These are phyloP conservation scores for Proliferodiscus dingleyae DNA, from an alignment of 2,329 filamentous ascomycete species.

Conservation along the genomic window DNA sequence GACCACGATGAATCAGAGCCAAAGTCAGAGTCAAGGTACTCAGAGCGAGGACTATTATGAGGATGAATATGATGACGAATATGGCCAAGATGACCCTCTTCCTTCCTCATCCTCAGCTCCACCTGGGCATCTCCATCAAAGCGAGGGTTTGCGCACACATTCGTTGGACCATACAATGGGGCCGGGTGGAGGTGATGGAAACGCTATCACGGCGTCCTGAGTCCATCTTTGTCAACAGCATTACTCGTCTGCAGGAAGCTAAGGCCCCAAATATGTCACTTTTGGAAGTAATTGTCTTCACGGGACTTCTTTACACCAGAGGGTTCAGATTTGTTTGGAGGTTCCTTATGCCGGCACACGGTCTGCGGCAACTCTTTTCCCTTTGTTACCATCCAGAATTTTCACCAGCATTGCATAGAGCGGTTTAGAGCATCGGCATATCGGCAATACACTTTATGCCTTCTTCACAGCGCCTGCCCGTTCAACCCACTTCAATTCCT, in stretches of 20 bases:
- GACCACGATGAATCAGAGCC: slow-evolving; percentile 24
- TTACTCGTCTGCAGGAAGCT: neutral
- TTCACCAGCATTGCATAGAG: slow-evolving; percentile 20
- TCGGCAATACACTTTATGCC: slow-evolving; percentile 7
- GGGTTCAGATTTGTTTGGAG: neutral
- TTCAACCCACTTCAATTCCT: slow-evolving; percentile 9
- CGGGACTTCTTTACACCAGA: neutral
- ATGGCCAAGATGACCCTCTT: slow-evolving; percentile 24
- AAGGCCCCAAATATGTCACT: neutral
- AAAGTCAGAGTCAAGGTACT: slow-evolving; percentile 36
- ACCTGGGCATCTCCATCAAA: slow-evolving; percentile 7
- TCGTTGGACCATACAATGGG: slow-evolving; percentile 13
- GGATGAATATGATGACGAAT: slow-evolving; percentile 46
- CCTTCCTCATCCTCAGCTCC: slow-evolving; percentile 20
- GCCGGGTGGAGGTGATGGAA: slow-evolving; percentile 1
- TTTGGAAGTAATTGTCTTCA: neutral
- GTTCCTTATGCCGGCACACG: neutral
- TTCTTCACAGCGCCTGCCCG: slow-evolving; percentile 5
- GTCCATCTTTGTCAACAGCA: neutral
- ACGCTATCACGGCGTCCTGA: slow-evolving; percentile 8
- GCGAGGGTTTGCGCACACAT: slow-evolving; percentile 11
- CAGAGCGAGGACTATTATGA: slow-evolving; percentile 45
- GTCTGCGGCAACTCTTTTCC: slow-evolving; percentile 4
- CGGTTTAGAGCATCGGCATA: slow-evolving; percentile 9
- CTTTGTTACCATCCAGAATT: slow-evolving; percentile 18